Base-by-base conservation (phyloP, 331 rosid genomes). In the Pyracantha coccinea region DNA sequence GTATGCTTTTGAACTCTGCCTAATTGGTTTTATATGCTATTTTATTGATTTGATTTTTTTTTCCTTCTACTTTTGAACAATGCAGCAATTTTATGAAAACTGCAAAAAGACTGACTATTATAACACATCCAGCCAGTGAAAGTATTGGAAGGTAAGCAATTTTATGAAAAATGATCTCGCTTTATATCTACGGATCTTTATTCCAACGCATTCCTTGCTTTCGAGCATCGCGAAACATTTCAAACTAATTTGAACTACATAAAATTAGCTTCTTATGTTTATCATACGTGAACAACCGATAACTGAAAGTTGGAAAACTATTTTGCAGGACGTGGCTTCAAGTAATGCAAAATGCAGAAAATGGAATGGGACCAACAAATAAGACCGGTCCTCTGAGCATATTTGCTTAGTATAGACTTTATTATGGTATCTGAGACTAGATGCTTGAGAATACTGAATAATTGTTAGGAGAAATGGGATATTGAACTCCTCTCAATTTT, bases 71-170 rank as follows among this genome's bases (percentile, higher is more conserved):
- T 73, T 62, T n/a, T 80, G 41, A 35, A 52, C 21, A 67, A 74
- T 81, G 84, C 90, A 95, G 99, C 78, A 93, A 92, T 66, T 95
- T 95, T 78, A 85, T 77, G 86, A 92, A 79, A 83, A 86, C 90
- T 13, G 96, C 97, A 31, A 90, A 88, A 79, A 86, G 93, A 80
- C 86, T 95, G 76, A 88, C 96, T 15, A 88, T 95, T 78, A 74
- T 92, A 72, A 77, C 84, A 4, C 86, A 78, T 83, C 83, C 93
- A 6, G 82, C 85, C 68, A 71, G 75, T 74, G 79, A 87, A 79
- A 89, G 77, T 75, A 79, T 83, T 10, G 84, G 81, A 79, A 88
- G 93, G 96, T 90, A 78, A 75, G 70, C 21, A 44, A 16, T 38
- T 3, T 10, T 38, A 38, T 38, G 19, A 65, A 33, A 75, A 68